Evolutionary conservation across 2,329 filamentous ascomycete species (phyloP), one percentile per base, ranked within the genome.

Genomic region (Aspergillus novoparasiticus): DNA sequence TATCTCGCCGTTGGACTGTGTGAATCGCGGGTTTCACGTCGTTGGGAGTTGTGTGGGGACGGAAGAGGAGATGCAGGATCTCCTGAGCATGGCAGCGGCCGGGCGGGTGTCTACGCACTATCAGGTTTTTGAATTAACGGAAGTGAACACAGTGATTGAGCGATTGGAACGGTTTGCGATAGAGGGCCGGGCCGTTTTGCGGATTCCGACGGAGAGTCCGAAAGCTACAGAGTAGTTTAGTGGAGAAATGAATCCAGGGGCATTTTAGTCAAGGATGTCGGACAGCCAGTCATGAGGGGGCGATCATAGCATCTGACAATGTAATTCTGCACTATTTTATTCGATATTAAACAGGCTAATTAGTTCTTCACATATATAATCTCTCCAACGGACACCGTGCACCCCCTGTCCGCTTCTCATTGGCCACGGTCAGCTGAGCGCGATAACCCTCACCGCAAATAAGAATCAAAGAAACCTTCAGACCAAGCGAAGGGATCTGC

Each of bases 1-100:
- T n/a, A 76, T 80, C 69, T 73, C 72, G 23, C 78, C 78, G 0
- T 75, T 80, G 9, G 69, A 76, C 19, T 79, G 79, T 60, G 74
- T 76, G 3, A 78, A 79, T 56, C 68, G 72, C 61, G 76, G 76
- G 10, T 45, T 61, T 23, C 43, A 57, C 3, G 43, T 80, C 19
- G 73, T 76, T 53, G 78, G 78, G 5, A 77, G 75, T 1, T 78
- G 75, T 4, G 78, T 77, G 1, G 78, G 78, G 3, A 80, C 72
- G 1, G 69, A 70, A 10, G 71, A 68, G 46, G 77, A 80, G 62
- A 78, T 80, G 77, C 72, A 79, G 19, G 78, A 77, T 51, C 66
- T 80, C 1, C 66, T 80, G 8, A 72, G 78, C 54, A 65, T 76
- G 48, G 77, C 76, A 3, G 59, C 74, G 16, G 66, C 76, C 36